phyloP scores from a whole-genome alignment of 2,329 filamentous ascomycete genomes.

The Penicillium sp. region DNA sequence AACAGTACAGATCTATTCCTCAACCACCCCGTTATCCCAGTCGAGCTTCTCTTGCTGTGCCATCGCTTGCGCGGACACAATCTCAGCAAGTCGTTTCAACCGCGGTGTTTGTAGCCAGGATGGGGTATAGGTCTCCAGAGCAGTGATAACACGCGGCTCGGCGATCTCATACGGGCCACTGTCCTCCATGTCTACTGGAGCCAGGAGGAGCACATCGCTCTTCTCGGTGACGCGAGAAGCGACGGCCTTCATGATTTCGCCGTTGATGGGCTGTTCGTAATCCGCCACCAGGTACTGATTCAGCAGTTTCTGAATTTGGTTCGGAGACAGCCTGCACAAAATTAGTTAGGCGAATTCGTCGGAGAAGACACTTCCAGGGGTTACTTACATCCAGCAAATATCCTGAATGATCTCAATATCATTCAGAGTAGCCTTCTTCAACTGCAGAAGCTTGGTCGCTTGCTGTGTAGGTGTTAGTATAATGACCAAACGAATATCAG shows the following conservation, averaged over 20 bases:
- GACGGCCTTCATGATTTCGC: conserved; percentile 99
- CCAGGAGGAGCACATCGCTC: conserved; percentile 88
- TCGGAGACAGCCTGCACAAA: conserved; percentile 75
- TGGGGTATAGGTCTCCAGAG: conserved; percentile 95
- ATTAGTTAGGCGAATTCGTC: not conserved
- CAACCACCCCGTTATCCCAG: conserved; percentile 27
- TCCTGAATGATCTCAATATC: conserved; percentile 99
- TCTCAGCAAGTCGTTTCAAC: conserved; percentile 94
- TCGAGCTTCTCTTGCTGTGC: conserved; percentile 88
- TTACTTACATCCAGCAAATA: conserved; percentile 97
- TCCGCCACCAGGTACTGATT: conserved; percentile 99
- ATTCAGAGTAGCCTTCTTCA: conserved; percentile 98
- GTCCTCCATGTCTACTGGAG: conserved; percentile 98
- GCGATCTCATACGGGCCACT: conserved; percentile 98
- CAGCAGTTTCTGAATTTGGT: conserved; percentile 97
- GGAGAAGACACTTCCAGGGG: not conserved
- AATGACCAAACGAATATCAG: not conserved
- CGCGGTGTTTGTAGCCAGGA: conserved; percentile 97
- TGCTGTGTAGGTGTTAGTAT: conserved; percentile 54
- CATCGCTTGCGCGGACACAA: conserved; percentile 93
- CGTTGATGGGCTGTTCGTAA: conserved; percentile 98
- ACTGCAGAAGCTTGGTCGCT: conserved; percentile 94
- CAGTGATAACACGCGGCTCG: conserved; percentile 91
- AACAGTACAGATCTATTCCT: conserved; percentile 24
- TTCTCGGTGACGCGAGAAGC: conserved; percentile 96